Conservation (phyloP, 176 grass and related monocot species). For the Ampelocalamus luodianensis region DNA sequence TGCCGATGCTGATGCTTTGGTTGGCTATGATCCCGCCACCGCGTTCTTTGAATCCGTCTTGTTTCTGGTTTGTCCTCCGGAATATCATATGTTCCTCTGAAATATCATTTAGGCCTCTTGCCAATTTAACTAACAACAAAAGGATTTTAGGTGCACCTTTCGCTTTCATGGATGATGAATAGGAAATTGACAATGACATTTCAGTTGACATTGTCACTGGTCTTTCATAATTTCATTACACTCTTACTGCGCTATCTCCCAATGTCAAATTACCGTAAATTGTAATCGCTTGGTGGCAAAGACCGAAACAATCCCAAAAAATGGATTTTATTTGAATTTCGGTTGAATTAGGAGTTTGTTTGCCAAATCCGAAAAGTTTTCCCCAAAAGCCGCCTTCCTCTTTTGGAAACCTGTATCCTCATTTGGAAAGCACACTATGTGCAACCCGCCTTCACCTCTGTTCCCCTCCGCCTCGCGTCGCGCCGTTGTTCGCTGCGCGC, state of each 20-base stretch:
- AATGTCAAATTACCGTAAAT: background rate
- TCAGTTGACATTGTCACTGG: background rate
- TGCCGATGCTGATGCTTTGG: constrained; percentile 28
- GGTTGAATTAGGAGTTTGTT: too few species aligned
- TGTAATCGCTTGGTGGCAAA: background rate
- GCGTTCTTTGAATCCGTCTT: constrained; percentile 35
- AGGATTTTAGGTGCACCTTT: constrained; percentile 33
- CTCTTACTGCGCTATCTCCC: background rate
- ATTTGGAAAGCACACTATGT: too few species aligned
- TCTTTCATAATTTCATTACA: constrained; percentile 1
- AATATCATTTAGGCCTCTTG: background rate
- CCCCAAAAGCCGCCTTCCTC: too few species aligned
- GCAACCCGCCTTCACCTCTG: too few species aligned
- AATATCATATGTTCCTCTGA: background rate
- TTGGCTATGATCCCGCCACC: background rate
- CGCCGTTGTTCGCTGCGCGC: too few species aligned
- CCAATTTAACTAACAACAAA: background rate
- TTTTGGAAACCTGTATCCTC: too few species aligned
- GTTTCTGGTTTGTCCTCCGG: too few species aligned
- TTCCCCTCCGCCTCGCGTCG: too few species aligned
- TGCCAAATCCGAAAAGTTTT: too few species aligned
- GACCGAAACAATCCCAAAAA: background rate
- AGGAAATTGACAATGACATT: background rate
- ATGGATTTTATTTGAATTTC: too few species aligned
- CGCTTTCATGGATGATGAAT: background rate